Conservation (phyloP, 2,329 filamentous ascomycete genomes). For the Grosmannia penicillata region DNA sequence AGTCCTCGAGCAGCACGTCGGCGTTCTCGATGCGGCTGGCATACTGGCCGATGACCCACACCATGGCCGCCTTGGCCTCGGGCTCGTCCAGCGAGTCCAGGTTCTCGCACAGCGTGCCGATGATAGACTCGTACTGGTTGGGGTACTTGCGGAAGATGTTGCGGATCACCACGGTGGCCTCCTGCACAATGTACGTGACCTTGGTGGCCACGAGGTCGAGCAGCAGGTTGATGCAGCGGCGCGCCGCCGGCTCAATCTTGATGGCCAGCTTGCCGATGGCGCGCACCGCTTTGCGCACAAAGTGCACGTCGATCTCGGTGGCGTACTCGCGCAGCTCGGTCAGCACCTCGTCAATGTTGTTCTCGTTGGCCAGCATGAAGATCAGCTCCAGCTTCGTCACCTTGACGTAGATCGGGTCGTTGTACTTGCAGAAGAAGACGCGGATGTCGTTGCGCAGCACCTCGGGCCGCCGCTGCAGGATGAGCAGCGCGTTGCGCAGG, state of each 20-base stretch:
- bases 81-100: constrained; percentile 93
- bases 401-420: constrained; percentile 98
- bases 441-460: constrained; percentile 92
- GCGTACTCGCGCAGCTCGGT: constrained; percentile 93
- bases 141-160: constrained; percentile 99
- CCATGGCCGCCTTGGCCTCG: constrained; percentile 95
- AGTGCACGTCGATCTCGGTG: constrained; percentile 96
- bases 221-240: constrained; percentile 80
- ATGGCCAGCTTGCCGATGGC: constrained; percentile 97
- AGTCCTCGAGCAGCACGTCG: constrained; percentile 85
- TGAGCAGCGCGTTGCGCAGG: constrained; percentile 81
- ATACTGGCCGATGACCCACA: constrained; percentile 98
- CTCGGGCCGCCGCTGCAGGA: constrained; percentile 82
- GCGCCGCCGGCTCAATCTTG: constrained; percentile 91
- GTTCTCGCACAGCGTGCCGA: constrained; percentile 87
- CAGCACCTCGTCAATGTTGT: constrained; percentile 88
- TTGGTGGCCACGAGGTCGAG: constrained; percentile 94
- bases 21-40: constrained; percentile 96
- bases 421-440: constrained; percentile 99
- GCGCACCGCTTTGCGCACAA: constrained; percentile 91
- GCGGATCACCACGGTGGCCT: constrained; percentile 94
- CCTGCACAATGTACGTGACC: constrained; percentile 95
- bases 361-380: constrained; percentile 94
- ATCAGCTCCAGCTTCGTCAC: constrained; percentile 97
- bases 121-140: constrained; percentile 97